phyloP scores from a whole-genome alignment of 345 rosid species.

The Garcia nutans region DNA sequence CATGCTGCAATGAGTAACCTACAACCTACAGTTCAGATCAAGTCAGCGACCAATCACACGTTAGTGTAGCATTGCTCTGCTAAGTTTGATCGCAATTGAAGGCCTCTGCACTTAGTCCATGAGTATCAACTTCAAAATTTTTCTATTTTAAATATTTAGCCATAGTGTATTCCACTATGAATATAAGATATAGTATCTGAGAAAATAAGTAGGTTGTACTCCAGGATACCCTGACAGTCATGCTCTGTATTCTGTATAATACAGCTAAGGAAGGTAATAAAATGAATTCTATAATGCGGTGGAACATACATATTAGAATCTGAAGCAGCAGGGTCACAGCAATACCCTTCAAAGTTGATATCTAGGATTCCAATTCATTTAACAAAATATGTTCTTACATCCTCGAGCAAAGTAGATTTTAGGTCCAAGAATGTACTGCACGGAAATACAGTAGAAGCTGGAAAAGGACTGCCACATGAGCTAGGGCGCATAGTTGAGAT shows the following conservation, averaged over 20 bases:
- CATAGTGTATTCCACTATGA: neutral
- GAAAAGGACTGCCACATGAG: constrained; percentile 43
- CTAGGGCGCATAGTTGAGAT: constrained; percentile 52
- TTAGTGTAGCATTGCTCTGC: neutral
- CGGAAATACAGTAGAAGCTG: constrained; percentile 10
- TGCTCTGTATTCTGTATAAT: constrained; percentile 2
- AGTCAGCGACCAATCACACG: constrained; percentile 4
- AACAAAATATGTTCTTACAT: constrained; percentile 4
- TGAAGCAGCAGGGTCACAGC: constrained; percentile 24
- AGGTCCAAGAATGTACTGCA: constrained; percentile 28
- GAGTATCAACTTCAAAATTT: neutral
- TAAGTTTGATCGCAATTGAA: neutral
- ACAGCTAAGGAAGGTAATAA: neutral
- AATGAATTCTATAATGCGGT: constrained; percentile 5
- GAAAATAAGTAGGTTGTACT: neutral
- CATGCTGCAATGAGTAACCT: neutral
- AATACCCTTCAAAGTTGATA: constrained; percentile 15
- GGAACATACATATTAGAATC: neutral
- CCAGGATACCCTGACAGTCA: neutral
- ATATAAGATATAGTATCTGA: neutral
- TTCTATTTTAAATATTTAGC: neutral
- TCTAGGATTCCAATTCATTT: constrained; percentile 15
- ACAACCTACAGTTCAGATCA: neutral
- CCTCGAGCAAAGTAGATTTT: constrained; percentile 30
- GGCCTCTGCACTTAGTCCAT: neutral